phyloP scores from a whole-genome alignment of 2,329 filamentous ascomycete genomes.

The Paraphaeosphaeria minitans region DNA sequence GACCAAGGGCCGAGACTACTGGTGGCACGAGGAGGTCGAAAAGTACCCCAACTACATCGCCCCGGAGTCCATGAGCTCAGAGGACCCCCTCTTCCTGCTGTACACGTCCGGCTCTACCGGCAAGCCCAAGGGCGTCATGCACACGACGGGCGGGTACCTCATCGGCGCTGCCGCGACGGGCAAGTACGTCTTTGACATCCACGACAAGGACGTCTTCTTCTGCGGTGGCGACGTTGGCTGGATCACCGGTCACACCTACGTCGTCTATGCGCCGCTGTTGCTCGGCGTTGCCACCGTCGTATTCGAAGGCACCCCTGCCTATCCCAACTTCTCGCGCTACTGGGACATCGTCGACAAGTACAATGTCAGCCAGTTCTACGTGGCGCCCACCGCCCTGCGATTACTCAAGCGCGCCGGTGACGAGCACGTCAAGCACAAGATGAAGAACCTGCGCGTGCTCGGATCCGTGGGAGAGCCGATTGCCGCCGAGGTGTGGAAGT shows the following conservation, averaged over 20 bases:
- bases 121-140: constrained; percentile 99
- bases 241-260: constrained; percentile 99
- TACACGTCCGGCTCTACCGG: constrained; percentile 98
- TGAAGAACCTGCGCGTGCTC: constrained; percentile 87
- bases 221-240: constrained; percentile 98
- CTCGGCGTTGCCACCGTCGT: constrained; percentile 94
- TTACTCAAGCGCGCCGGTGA: constrained; percentile 94
- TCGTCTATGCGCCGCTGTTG: constrained; percentile 92
- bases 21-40: constrained; percentile 99
- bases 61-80: constrained; percentile 86
- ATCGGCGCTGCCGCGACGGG: constrained; percentile 89
- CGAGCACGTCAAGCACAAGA: constrained; percentile 85
- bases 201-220: constrained; percentile 92
- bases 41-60: constrained; percentile 95
- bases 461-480: constrained; percentile 98
- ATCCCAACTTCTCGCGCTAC: constrained; percentile 97
- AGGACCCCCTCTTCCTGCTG: constrained; percentile 95
- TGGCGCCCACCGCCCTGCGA: constrained; percentile 90
- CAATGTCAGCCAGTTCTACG: constrained; percentile 96
- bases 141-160: constrained; percentile 95
- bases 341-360: constrained; percentile 98
- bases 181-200: constrained; percentile 99
- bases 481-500: constrained; percentile 98
- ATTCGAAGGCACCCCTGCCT: constrained; percentile 96
- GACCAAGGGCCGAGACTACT: constrained; percentile 86